phyloP scores from a whole-genome alignment of 1,139 yeast species.

The Geotrichum candidum region DNA sequence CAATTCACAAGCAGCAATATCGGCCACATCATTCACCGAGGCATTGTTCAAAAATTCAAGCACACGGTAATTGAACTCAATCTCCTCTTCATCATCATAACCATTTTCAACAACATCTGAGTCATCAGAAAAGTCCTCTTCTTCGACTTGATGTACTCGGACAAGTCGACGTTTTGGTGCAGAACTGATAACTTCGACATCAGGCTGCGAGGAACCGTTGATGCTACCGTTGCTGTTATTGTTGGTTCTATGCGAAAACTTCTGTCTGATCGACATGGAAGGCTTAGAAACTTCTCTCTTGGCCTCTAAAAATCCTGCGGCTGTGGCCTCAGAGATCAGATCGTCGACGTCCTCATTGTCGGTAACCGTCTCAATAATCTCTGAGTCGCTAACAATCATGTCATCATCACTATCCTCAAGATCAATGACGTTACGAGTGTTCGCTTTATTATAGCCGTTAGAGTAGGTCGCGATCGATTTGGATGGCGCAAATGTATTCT shows the following conservation, averaged over 20 bases:
- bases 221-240: not conserved
- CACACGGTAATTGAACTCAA: conserved; percentile 56
- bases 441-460: conserved; percentile 11
- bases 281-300: conserved; percentile 32
- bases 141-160: conserved; percentile 11
- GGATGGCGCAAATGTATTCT: not conserved
- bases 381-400: conserved; percentile 2
- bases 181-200: conserved; percentile 1
- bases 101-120: conserved; percentile 28
- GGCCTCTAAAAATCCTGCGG: conserved; percentile 21
- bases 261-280: conserved; percentile 34
- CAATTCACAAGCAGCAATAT: conserved; percentile 66
- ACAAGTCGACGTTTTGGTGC: conserved; percentile 25
- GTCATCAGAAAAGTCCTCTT: conserved; percentile 13
- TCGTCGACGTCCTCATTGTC: conserved; percentile 8
- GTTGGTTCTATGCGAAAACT: conserved; percentile 26
- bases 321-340: conserved; percentile 2
- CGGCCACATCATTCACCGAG: conserved; percentile 66
- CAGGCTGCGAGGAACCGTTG: not conserved
- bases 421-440: not conserved
- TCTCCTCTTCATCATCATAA: conserved; percentile 39
- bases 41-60: conserved; percentile 76
- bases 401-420: not conserved
- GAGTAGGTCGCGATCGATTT: conserved; percentile 3
- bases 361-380: not conserved